A percentile compares a stretch with the other conserved stretches of the same genome.
These are phyloP conservation scores for Rhexocercosporidium sp. DNA, from an alignment of 2,329 filamentous ascomycete genomes.

Conservation along the genomic window DNA sequence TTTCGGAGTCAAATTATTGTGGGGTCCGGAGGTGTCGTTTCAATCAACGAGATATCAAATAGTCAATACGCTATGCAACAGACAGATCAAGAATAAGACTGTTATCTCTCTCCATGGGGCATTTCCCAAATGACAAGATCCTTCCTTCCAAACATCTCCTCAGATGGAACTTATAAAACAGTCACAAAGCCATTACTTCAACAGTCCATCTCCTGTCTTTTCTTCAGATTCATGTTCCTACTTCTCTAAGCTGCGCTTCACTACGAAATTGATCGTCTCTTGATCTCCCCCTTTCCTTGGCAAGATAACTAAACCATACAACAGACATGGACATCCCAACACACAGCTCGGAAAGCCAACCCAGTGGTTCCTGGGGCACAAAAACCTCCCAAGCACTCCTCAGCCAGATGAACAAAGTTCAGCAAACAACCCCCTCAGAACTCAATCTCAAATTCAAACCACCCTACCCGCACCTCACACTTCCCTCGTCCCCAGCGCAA, in stretches of 20 bases:
- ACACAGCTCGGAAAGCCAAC: neutral
- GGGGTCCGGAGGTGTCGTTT: neutral
- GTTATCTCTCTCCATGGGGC: neutral
- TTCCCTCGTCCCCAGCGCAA: neutral
- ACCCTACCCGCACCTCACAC: neutral
- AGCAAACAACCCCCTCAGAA: neutral
- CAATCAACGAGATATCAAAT: neutral
- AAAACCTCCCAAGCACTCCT: conserved; percentile 4
- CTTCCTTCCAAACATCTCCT: neutral
- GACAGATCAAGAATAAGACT: neutral
- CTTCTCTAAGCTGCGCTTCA: neutral
- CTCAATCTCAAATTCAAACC: neutral
- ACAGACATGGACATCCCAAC: neutral
- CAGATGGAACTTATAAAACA: neutral
- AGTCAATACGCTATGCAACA: neutral
- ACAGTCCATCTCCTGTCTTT: neutral
- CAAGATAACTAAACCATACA: neutral
- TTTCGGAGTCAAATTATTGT: neutral
- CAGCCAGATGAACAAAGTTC: neutral
- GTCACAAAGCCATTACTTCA: neutral
- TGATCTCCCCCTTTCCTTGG: too few species aligned
- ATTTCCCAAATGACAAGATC: neutral
- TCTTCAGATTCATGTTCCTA: neutral
- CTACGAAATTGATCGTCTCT: neutral
- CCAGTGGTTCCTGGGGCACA: neutral